Percentiles rank a stretch among this genome's conserved stretches.
Evolutionary conservation across 129 eudicot species (phyloP).

Genomic region (Flaveria robusta): DNA sequence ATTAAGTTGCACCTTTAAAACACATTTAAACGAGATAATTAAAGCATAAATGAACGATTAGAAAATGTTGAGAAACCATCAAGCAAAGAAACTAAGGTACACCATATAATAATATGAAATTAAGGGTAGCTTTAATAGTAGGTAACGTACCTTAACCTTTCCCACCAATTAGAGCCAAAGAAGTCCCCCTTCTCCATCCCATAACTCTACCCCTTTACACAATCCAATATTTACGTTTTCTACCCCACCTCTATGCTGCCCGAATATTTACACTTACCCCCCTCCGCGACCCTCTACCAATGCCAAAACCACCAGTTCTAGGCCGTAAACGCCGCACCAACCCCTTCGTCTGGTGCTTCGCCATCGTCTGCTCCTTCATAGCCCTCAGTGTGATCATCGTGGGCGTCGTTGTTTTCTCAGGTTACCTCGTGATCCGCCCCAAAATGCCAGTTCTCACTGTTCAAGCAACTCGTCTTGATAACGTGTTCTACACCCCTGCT

Average conservation of each 20-base stretch:
- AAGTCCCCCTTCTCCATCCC: constrained; percentile 36
- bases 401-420: constrained; percentile 56
- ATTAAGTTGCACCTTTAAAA: too few species aligned
- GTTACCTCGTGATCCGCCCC: constrained; percentile 62
- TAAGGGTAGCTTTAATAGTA: constrained; percentile 27
- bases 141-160: constrained; percentile 49
- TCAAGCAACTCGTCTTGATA: constrained; percentile 48
- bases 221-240: constrained; percentile 16
- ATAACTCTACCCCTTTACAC: background rate
- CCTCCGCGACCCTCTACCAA: constrained; percentile 16
- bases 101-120: constrained; percentile 35
- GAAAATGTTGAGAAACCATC: constrained; percentile 21
- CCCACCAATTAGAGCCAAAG: constrained; percentile 50
- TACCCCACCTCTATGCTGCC: constrained; percentile 20
- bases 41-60: background rate
- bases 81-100: constrained; percentile 3
- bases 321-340: constrained; percentile 56
- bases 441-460: constrained; percentile 53
- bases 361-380: constrained; percentile 56
- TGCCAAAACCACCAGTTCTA: constrained; percentile 43
- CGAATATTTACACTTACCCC: constrained; percentile 23
- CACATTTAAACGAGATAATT: background rate
- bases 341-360: constrained; percentile 68
- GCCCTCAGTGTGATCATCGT: constrained; percentile 54
- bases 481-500: constrained; percentile 37